phyloP scores from a whole-genome alignment of 352 stramenopile species.

The Elongisporangium senticosum region DNA sequence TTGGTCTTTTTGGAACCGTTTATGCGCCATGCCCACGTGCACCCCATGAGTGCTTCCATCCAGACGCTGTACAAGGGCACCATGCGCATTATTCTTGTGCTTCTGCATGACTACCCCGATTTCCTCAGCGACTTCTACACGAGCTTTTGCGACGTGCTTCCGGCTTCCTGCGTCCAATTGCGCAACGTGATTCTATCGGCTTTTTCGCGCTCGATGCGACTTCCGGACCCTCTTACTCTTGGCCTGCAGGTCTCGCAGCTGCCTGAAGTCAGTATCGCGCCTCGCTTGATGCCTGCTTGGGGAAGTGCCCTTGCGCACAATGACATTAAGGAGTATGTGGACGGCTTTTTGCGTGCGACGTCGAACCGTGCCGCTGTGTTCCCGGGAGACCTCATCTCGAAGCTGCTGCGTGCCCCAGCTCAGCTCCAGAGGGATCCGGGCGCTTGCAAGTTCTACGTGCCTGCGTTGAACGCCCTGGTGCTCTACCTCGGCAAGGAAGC shows the following conservation, averaged over 20 bases:
- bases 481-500: conserved; percentile 84
- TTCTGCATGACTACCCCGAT: conserved; percentile 98
- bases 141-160: conserved; percentile 98
- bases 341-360: conserved; percentile 92
- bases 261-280: conserved; percentile 93
- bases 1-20: conserved; percentile 98
- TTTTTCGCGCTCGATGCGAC: conserved; percentile 95
- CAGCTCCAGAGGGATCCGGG: conserved; percentile 66
- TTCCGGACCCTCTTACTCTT: conserved; percentile 97
- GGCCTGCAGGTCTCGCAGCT: conserved; percentile 97
- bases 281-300: conserved; percentile 93
- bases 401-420: conserved; percentile 54
- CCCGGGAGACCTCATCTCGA: conserved; percentile 68
- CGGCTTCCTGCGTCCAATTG: conserved; percentile 95
- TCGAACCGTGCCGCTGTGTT: conserved; percentile 88
- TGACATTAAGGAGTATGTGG: conserved; percentile 91
- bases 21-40: conserved; percentile 84
- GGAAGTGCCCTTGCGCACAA: conserved; percentile 88
- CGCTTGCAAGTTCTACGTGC: conserved; percentile 87
- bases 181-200: conserved; percentile 98
- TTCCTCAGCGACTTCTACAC: conserved; percentile 98
- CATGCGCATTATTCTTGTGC: conserved; percentile 96
- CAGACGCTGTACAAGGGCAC: conserved; percentile 97
- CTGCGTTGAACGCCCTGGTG: conserved; percentile 90
- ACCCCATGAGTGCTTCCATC: conserved; percentile 86